phyloP scores from a whole-genome alignment of 192 early-diverging fungal genomes.

The Linnemannia zychae region DNA sequence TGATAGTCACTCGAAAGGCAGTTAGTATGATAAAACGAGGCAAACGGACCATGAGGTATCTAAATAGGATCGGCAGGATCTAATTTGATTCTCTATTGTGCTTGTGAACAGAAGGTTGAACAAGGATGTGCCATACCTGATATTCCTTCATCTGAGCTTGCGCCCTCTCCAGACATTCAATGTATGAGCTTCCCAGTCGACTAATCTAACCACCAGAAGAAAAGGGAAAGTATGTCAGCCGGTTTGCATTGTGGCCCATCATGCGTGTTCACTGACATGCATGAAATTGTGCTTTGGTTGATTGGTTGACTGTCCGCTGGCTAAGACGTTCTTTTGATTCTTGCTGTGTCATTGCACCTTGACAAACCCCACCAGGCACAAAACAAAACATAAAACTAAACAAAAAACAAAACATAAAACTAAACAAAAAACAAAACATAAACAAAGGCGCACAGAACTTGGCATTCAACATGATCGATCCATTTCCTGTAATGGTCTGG shows the following conservation, averaged over 20 bases:
- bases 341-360: background rate
- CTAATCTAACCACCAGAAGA: background rate
- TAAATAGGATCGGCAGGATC: background rate
- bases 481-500: background rate
- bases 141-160: slow-evolving; percentile 37
- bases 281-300: background rate
- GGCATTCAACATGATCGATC: background rate
- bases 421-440: background rate
- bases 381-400: background rate
- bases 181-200: slow-evolving; percentile 18
- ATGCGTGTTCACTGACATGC: background rate
- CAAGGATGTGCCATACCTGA: slow-evolving; percentile 4
- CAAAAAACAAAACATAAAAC: background rate
- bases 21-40: background rate
- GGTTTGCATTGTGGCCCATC: background rate
- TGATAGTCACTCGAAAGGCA: slow-evolving; percentile 23
- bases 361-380: background rate
- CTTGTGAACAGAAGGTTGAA: background rate
- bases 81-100: background rate
- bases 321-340: background rate
- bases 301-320: background rate
- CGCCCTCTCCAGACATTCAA: slow-evolving; percentile 22
- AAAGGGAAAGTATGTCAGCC: background rate
- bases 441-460: background rate
- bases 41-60: background rate